Evolutionary conservation across 2,329 filamentous ascomycete species (phyloP), one percentile per base, ranked within the genome.

Genomic region (Paraphoma chrysanthemicola): DNA sequence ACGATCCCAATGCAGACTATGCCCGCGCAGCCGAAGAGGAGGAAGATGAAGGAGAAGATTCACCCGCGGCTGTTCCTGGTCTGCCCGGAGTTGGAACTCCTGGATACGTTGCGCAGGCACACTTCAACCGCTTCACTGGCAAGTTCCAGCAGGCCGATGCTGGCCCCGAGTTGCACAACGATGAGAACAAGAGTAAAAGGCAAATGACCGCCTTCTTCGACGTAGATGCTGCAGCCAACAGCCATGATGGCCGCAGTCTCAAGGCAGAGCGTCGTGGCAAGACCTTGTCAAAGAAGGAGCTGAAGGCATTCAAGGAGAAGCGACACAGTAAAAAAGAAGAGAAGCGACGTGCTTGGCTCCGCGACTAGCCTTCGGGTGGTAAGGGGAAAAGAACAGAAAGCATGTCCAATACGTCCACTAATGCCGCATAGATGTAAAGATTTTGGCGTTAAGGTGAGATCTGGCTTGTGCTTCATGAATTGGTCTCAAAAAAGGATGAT

Each of bases 121-220:
- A 86, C n/a, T 97, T 98, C 83, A 97, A 97, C 75, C 89, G 92
- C 54, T 94, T 93, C 78, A 97, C 91, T 0, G 93, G 93, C 44
- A 85, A 88, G 63, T 96, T 91, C 80, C 93, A 97, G 78, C 80
- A 83, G 16, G 81, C 81, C 2, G 85, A 86, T 10, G 81, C 88
- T 61, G 88, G 85, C 3, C 87, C 91, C 1, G 92, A 95, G 51
- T 86, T 88, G 49, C 90, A 93, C 80, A 90, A 88, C 66, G 93
- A 97, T 70, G 92, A 96, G 72, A 90, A 92, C 72, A 97, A 97
- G 82, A 90, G 90, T 57, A 84, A 83, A 49, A 85, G 95, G 44
- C 95, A 98, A 80, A 90, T 98, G 90, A 91, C 91, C 72, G 91
- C 93, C 41, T 98, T 90, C 79, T 99, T 98, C 76, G 94, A 99